Evolutionary conservation across 2,329 filamentous ascomycete genomes (phyloP), one percentile per base, ranked within the genome.

Genomic region (Metarhizium brunneum): DNA sequence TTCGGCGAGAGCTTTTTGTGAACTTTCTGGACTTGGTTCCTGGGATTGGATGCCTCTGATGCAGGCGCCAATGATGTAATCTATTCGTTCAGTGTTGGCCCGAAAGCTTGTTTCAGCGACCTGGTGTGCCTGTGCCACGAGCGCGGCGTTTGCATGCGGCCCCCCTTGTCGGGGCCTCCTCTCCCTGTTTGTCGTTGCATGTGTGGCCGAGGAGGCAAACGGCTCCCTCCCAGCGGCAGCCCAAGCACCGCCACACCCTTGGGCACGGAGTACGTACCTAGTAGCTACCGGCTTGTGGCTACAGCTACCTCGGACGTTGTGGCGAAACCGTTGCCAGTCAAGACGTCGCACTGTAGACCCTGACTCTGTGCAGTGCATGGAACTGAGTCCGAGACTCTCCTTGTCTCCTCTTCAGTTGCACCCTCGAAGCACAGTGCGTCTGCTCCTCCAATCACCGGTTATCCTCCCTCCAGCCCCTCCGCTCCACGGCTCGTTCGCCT

Each of bases 51-150:
- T 25, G 30, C 16, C 18, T 50, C 45, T 53, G 20, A 25, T 25
- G 11, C n/a, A 10, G 43, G 52, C 35, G 20, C 30, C 60, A 51
- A 65, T 65, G 63, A 65, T 65, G 63, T 65, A 65, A 65, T 62
- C 6, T 3, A 25, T 25, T 25, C 4, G 25, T 25, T 4, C 25
- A 25, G 25, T 25, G 3, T 14, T 6, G 40, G 14, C 40, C 40
- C 40, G 25, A 25, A 42, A 36, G 36, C 45, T 36, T 54, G 51
- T 50, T 54, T 54, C 29, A n/a, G 45, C n/a, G 11, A 25, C 25
- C 25, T 25, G 25, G 25, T 25, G 25, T 25, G 25, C 25, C 25
- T 25, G 25, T 25, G 25, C 25, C 25, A 25, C 25, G 25, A 25
- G 25, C 25, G 25, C 25, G 25, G 25, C 25, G 25, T 25, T 25